Evolutionary conservation across 495 filamentous ascomycete species (phyloP), one percentile per base, ranked within the genome.

Genomic region (Hypoxylon cercidicola): DNA sequence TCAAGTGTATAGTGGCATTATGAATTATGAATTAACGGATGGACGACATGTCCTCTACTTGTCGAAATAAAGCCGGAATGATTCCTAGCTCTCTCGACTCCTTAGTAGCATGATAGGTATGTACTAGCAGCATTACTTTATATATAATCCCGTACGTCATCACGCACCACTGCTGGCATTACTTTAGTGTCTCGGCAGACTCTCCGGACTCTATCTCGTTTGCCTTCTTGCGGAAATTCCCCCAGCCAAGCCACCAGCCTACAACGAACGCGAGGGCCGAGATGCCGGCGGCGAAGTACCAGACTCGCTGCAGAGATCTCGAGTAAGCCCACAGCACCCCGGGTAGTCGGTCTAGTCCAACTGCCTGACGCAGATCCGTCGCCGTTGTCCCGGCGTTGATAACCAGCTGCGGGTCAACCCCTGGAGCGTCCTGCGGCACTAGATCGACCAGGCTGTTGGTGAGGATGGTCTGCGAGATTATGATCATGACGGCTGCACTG

Each of bases 281-380:
- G 16, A 50, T 19, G 18, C 28, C 25, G 4, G 28, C 47, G 16
- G 54, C 49, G 37, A 45, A 59, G 13, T 30, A 51, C 45, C 56
- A 40, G 55, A 73, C 34, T 16, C 65, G 46, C 51, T 69, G 55
- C 13, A 76, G 41, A 40, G 68, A 72, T 16, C 73, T 64, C 5
- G 70, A 49, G 52, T 83, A 82, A 13, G 77, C 78, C 10, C 13
- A 56, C 62, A 78, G 53, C 1, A 82, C 72, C 3, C 69, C 75
- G 6, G 66, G 25, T 12, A 81, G 61, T 25, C 74, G 53, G 0
- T 50, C 28, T 1, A 8, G n/a, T 6, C 67, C 44, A 0, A 81
- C 56, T 23, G 72, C 55, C 19, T 51, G 41, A n/a, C 74, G 70
- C 11, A 79, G 76, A 11, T 55, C 72, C 0, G 74, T 74, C 9